Conservation (phyloP, 148 eudicot genomes). For the Fallopia convolvulus region DNA sequence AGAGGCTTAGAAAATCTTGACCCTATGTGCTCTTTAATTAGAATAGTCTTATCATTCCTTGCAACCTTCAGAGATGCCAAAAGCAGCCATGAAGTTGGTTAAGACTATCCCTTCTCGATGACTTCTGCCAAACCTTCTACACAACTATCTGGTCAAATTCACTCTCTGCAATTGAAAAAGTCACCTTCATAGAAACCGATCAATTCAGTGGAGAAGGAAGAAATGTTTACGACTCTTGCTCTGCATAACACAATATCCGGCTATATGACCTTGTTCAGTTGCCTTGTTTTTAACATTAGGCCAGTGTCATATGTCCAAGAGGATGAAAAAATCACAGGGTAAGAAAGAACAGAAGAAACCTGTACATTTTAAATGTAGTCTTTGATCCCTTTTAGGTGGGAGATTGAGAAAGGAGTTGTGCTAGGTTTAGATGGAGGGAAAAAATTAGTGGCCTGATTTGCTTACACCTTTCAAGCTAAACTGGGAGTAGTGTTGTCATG, state of each 20-base stretch:
- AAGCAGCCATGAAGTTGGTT: neutral
- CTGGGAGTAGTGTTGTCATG: neutral
- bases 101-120: neutral
- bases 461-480: neutral
- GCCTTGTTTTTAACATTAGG: neutral
- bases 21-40: neutral
- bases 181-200: neutral
- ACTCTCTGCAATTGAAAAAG: neutral
- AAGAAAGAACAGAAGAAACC: neutral
- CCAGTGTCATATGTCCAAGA: neutral
- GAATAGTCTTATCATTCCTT: neutral
- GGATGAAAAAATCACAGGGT: neutral
- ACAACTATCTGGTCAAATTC: neutral
- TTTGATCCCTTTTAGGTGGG: neutral
- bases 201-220: neutral
- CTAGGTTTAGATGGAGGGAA: neutral
- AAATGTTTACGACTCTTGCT: neutral
- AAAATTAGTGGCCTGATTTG: neutral
- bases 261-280: neutral
- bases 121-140: neutral
- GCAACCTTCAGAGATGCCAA: neutral
- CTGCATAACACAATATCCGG: neutral
- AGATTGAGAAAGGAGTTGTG: neutral
- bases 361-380: neutral
- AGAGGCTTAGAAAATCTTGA: neutral